Evolutionary conservation across 176 grass and related monocot genomes (phyloP), one percentile per base, ranked within the genome.

Genomic region (Urochloa ruziziensis): DNA sequence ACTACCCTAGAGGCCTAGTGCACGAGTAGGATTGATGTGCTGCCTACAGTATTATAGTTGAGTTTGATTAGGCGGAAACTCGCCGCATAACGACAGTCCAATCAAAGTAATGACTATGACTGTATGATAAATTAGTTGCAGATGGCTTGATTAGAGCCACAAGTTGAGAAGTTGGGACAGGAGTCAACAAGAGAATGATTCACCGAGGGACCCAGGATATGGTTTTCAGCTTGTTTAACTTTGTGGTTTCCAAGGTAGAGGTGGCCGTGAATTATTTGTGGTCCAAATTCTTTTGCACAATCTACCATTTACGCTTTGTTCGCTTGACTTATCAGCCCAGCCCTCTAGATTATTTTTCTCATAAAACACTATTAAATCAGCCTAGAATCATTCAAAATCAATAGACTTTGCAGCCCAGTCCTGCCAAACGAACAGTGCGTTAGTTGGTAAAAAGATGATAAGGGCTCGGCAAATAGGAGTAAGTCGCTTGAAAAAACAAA

Each of bases 101-200:
- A 57, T 25, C 23, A 51, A 75, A 51, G 30, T 37, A 40, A 32
- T 75, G 29, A 58, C 10, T 15, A 40, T 14, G 32, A 75, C 15
- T 75, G 18, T 70, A 70, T 47, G 32, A 33, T 84, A 53, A 68
- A 53, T 25, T 51, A 25, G 39, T 48, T 59, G 2, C 70, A 53
- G 60, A 21, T 85, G 82, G 52, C 52, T 3, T 0, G 62, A 60
- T 81, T 75, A 81, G 49, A 85, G 42, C 77, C 82, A 81, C 88
- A 77, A 47, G 8, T 81, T 62, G 3, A 72, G 62, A 23, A 25
- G 48, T 9, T n/a, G 6, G 29, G 36, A 4, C 60, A 34, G 0
- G 70, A 70, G 7, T 28, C 35, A 62, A 69, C 68, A 8, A 35
- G 34, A 81, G 59, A 76, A 44, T 51, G 40, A 10, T 42, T 85